A percentile compares a stretch with the other conserved stretches of the same genome.
These are phyloP conservation scores for Neophaeococcomyces aloes DNA, from an alignment of 2,329 filamentous ascomycete species.

Conservation along the genomic window DNA sequence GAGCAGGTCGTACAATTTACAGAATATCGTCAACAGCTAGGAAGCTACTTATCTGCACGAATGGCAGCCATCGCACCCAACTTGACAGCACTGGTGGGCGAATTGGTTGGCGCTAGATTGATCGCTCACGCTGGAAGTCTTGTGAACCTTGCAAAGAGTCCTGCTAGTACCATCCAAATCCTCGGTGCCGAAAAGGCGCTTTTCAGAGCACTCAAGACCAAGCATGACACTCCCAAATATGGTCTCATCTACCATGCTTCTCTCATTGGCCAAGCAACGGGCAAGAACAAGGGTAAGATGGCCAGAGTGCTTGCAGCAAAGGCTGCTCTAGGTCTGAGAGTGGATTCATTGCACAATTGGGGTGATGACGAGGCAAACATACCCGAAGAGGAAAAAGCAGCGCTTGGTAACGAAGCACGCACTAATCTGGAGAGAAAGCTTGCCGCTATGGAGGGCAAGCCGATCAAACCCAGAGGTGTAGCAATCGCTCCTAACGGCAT, in stretches of 20 bases:
- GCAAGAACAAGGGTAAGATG: slow-evolving; percentile 99
- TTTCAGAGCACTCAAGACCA: slow-evolving; percentile 96
- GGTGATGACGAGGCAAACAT: slow-evolving; percentile 53
- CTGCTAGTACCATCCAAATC: slow-evolving; percentile 93
- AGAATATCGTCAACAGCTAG: slow-evolving; percentile 79
- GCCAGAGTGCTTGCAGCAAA: slow-evolving; percentile 92
- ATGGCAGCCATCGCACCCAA: slow-evolving; percentile 98
- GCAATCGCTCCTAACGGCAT: slow-evolving; percentile 65
- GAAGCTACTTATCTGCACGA: slow-evolving; percentile 77
- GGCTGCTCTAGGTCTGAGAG: slow-evolving; percentile 81
- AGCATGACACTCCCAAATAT: slow-evolving; percentile 98
- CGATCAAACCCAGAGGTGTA: slow-evolving; percentile 64
- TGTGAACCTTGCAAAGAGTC: slow-evolving; percentile 87
- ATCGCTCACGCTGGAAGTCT: slow-evolving; percentile 92
- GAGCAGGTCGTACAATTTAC: slow-evolving; percentile 89
- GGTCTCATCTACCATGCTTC: slow-evolving; percentile 89
- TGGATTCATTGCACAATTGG: slow-evolving; percentile 78
- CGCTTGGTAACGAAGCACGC: slow-evolving; percentile 56
- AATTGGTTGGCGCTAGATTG: slow-evolving; percentile 84
- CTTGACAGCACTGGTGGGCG: slow-evolving; percentile 82
- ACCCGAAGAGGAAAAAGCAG: slow-evolving; percentile 76
- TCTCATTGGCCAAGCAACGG: slow-evolving; percentile 89
- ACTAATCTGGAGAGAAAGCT: slow-evolving; percentile 41
- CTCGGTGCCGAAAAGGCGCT: slow-evolving; percentile 97
- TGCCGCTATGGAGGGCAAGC: slow-evolving; percentile 71